phyloP scores from a whole-genome alignment of 805 yeast genomes.

The Candida fluviatilis region DNA sequence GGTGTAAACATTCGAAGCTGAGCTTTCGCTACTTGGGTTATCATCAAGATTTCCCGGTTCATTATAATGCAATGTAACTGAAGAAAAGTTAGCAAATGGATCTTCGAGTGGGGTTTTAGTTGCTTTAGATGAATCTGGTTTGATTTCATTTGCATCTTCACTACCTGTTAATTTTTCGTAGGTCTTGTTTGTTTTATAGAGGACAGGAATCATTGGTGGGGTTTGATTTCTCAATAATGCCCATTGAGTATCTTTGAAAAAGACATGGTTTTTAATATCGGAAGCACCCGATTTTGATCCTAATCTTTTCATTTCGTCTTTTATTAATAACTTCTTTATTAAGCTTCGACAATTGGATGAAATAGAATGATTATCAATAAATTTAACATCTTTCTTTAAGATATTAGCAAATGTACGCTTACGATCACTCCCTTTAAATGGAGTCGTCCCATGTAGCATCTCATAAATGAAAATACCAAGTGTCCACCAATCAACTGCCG shows the following conservation, averaged over 20 bases:
- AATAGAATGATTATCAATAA: conserved; percentile 63
- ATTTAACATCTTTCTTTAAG: conserved; percentile 76
- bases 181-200: conserved; percentile 34
- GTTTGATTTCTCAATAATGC: conserved; percentile 86
- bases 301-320: conserved; percentile 82
- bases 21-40: conserved; percentile 30
- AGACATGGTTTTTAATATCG: conserved; percentile 86
- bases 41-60: conserved; percentile 27
- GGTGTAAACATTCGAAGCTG: conserved; percentile 40
- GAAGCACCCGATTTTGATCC: conserved; percentile 96
- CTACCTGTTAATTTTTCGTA: conserved; percentile 14
- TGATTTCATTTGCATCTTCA: conserved; percentile 18
- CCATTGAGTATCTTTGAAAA: conserved; percentile 92
- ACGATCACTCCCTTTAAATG: conserved; percentile 88
- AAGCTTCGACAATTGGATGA: conserved; percentile 75
- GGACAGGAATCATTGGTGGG: conserved; percentile 93
- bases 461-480: conserved; percentile 89
- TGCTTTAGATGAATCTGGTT: conserved; percentile 9
- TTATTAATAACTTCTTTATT: conserved; percentile 75
- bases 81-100: conserved; percentile 82
- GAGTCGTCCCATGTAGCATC: conserved; percentile 94
- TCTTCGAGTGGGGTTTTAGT: conserved; percentile 40
- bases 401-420: conserved; percentile 88
- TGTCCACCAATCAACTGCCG: conserved; percentile 99
- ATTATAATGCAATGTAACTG: conserved; percentile 80